Percentiles rank a stretch among this genome's conserved stretches.
Evolutionary conservation across 1,139 yeast genomes (phyloP).

Genomic region (Diutina pseudorugosa): DNA sequence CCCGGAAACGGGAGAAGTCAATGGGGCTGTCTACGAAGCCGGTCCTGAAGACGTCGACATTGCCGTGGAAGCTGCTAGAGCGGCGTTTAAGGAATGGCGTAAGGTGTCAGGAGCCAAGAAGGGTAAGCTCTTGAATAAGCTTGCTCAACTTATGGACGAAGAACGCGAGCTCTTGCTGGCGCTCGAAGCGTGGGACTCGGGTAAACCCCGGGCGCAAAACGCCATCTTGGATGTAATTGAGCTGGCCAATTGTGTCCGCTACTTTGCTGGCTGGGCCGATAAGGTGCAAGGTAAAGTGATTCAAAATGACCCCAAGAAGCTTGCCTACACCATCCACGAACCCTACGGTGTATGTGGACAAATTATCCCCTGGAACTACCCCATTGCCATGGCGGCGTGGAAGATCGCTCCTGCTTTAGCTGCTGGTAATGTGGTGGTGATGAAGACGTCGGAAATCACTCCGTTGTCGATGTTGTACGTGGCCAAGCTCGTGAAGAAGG

Average conservation of each 20-base stretch:
- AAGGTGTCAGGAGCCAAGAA: slow-evolving; percentile 39
- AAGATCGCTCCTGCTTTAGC: slow-evolving; percentile 54
- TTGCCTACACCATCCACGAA: slow-evolving; percentile 61
- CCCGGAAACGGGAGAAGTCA: slow-evolving; percentile 58
- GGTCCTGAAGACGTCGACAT: slow-evolving; percentile 54
- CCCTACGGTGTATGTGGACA: slow-evolving; percentile 78
- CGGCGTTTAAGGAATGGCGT: slow-evolving; percentile 48
- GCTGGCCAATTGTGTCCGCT: slow-evolving; percentile 44
- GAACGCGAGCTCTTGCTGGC: slow-evolving; percentile 47
- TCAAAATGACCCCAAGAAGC: slow-evolving; percentile 48
- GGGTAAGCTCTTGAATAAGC: slow-evolving; percentile 39
- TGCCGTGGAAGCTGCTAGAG: slow-evolving; percentile 66
- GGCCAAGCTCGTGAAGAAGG: slow-evolving; percentile 43
- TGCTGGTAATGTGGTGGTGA: slow-evolving; percentile 52
- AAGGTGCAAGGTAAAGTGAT: slow-evolving; percentile 61
- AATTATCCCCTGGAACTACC: slow-evolving; percentile 60
- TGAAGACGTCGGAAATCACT: slow-evolving; percentile 58
- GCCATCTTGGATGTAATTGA: slow-evolving; percentile 48
- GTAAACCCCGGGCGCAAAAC: slow-evolving; percentile 50
- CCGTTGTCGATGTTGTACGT: slow-evolving; percentile 49
- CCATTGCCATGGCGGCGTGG: slow-evolving; percentile 49
- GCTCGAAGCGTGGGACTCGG: slow-evolving; percentile 73
- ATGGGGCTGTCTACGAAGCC: slow-evolving; percentile 59
- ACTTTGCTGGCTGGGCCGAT: slow-evolving; percentile 82
- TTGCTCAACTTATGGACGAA: slow-evolving; percentile 49